Evolutionary conservation across 768 basidiomycete genomes (phyloP), one percentile per base, ranked within the genome.

Genomic region (Hericium erinaceus): DNA sequence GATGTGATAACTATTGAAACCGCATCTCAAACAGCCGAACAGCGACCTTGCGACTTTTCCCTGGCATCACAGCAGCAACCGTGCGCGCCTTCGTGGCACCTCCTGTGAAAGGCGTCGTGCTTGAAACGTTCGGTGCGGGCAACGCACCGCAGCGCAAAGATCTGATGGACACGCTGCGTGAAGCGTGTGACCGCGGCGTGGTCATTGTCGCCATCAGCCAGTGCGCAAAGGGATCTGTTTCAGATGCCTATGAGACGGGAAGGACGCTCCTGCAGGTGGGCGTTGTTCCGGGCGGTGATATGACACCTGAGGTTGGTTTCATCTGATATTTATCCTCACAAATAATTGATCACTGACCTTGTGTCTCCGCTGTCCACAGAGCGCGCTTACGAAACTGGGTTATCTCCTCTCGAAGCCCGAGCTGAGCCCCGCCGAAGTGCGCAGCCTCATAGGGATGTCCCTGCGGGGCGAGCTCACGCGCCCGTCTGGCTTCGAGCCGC

Each of bases 121-220:
- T 98, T 1, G 91, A 95, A 68, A 92, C 89, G 2, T 98, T 91
- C 68, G 95, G 95, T 7, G 85, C 92, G 1, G 95, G 95, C 0
- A 98, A 98, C 70, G 91, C 92, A 10, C 93, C 95, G 0, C 86
- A 92, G 64, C 80, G 89, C 12, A 58, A 77, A 51, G 92, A 93
- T 62, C 72, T 97, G 18, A 79, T 89, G 67, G 69, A 78, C n/a
- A 85, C 83, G 0, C 75, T 97, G 57, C 84, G 83, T 61, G 84
- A 88, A 57, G 92, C 94, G 2, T 90, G 88, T 61, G 81, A 86
- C 57, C 80, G 87, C 1, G 92, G 90, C 10, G 79, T 95, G 2
- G 82, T 95, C 54, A 81, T 98, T 51, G 92, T 98, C 40, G 91
- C 93, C 11, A 93, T 97, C 52, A 85, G 92, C 0, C 95, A 98